Evolutionary conservation across 495 filamentous ascomycete genomes (phyloP), one percentile per base, ranked within the genome.

Genomic region (Tricharina praecox): DNA sequence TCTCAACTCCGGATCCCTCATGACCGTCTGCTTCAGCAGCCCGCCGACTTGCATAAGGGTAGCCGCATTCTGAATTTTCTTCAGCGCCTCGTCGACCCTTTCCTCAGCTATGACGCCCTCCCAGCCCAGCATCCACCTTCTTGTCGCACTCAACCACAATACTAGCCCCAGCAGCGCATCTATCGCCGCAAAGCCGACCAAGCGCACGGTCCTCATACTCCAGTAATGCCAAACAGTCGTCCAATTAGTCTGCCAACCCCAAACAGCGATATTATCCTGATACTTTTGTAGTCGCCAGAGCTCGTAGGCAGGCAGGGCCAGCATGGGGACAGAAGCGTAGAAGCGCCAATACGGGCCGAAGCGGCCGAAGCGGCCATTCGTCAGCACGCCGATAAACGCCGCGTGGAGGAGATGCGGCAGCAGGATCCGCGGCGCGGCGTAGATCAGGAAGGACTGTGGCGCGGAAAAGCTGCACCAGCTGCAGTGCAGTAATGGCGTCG

Each of bases 401-500:
- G 87, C 67, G 64, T 93, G 84, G 10, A 81, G 46, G 13, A 97
- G 65, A 62, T 96, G 87, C 16, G 86, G 85, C 0, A 74, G 56
- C 3, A 85, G 56, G 18, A 92, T 64, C 8, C 75, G 64, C 0
- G 90, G 88, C 0, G 93, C 63, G 30, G 82, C 79, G 67, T 90
- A 95, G 57, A 81, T 73, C 30, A 93, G 68, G 63, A 85, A 94
- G 15, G 70, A 77, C 30, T 67, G 66, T 10, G 75, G 68, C 21
- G 83, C 75, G 49, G 85, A 83, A 10, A 78, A 63, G n/a, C 64
- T 68, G 72, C 90, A 95, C 67, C 86, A 94, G 45, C 74, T 73
- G 62, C 90, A 97, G 28, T 71, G 64, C 15, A 74, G 67, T 1
- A 97, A 53, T 3, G 75, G 70, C 18, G 75, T 69, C 0, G 85